Percentiles rank a stretch among this genome's conserved stretches.
phyloP scores from a whole-genome alignment of 1,284 basidiomycete species.

The Cystobasidium sp. region DNA sequence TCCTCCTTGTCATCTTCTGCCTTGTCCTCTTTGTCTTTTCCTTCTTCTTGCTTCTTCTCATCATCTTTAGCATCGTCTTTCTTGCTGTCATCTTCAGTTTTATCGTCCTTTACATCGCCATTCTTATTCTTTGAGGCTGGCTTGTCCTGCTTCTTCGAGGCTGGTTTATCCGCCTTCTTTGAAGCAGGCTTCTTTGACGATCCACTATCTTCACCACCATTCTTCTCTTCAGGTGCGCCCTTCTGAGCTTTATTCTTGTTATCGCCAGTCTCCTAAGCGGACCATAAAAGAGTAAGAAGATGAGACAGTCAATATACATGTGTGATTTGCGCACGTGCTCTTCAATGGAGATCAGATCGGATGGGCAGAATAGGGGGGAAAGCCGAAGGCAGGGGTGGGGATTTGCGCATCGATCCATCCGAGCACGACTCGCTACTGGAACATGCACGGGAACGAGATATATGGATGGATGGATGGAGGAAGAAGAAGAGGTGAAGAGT shows the following conservation, averaged over 20 bases:
- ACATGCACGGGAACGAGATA: neutral
- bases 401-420: too few relatives aligned
- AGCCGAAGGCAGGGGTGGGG: too few relatives aligned
- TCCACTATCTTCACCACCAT: constrained; percentile 46
- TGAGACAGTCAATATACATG: too few relatives aligned
- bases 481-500: neutral
- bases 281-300: too few relatives aligned
- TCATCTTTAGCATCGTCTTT: constrained; percentile 18
- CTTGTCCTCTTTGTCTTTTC: constrained; percentile 1
- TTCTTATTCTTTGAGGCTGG: neutral
- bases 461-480: neutral
- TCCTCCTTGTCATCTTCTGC: constrained; percentile 5
- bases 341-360: too few relatives aligned
- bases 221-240: constrained; percentile 57
- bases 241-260: constrained; percentile 59
- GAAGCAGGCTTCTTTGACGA: constrained; percentile 33
- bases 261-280: constrained; percentile 55
- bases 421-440: neutral
- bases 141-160: constrained; percentile 1
- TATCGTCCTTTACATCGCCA: neutral
- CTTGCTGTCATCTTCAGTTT: constrained; percentile 5
- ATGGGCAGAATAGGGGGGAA: too few relatives aligned
- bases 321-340: too few relatives aligned
- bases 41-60: neutral
- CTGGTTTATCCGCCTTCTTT: constrained; percentile 12